Percentiles rank a stretch among this genome's conserved stretches.
Evolutionary conservation across 1,284 basidiomycete species (phyloP).

Genomic region (Dichomitus squalens): DNA sequence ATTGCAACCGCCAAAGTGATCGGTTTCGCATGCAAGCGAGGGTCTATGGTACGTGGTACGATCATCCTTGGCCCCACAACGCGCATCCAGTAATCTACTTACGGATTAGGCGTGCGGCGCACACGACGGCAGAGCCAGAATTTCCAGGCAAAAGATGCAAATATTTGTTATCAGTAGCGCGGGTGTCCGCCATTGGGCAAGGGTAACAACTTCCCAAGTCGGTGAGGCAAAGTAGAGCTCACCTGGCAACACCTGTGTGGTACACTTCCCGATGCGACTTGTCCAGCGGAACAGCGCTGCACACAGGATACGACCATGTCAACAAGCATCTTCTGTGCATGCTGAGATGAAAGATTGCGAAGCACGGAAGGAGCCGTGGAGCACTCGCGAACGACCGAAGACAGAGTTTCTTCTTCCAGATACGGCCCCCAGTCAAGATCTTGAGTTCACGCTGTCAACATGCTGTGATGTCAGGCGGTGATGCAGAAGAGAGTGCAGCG

Average conservation of each 20-base stretch:
- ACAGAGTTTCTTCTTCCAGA: background rate
- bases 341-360: background rate
- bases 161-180: no score
- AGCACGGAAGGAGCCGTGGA: background rate
- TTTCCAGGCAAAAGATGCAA: no score
- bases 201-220: background rate
- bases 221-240: no score
- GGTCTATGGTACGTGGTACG: no score
- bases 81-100: background rate
- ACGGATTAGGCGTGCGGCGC: no score
- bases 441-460: background rate
- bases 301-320: constrained; percentile 1
- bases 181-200: background rate
- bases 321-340: background rate
- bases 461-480: background rate
- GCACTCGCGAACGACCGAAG: background rate
- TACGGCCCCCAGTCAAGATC: background rate
- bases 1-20: no score
- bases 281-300: background rate
- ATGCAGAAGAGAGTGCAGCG: background rate
- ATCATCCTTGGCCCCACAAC: background rate
- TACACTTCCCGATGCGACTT: background rate
- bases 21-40: no score
- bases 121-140: no score
- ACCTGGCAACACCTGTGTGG: background rate